Conservation (phyloP, 2,329 filamentous ascomycete species). For the Alternaria alternata region DNA sequence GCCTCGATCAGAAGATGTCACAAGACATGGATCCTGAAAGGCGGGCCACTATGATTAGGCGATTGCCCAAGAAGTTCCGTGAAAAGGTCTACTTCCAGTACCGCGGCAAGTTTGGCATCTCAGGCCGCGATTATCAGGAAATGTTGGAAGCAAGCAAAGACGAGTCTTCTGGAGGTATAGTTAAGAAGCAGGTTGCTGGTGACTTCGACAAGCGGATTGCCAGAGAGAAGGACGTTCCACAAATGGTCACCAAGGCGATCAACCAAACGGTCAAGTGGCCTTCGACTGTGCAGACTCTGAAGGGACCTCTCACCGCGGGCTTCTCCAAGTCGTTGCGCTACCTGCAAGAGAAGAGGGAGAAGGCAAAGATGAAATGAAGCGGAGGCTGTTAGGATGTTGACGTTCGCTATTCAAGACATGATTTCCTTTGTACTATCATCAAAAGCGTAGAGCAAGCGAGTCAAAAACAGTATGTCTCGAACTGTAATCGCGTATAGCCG, state of each 20-base stretch:
- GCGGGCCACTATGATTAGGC: slow-evolving; percentile 94
- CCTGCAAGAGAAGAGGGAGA: slow-evolving; percentile 75
- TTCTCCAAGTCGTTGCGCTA: slow-evolving; percentile 75
- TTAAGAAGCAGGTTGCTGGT: slow-evolving; percentile 79
- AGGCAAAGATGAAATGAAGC: slow-evolving; percentile 47
- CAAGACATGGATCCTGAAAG: slow-evolving; percentile 95
- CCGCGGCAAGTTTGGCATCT: slow-evolving; percentile 87
- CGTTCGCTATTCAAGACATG: neutral
- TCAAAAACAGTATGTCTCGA: slow-evolving; percentile 1
- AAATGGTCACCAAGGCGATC: slow-evolving; percentile 78
- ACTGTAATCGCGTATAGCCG: slow-evolving; percentile 18
- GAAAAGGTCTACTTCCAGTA: slow-evolving; percentile 94
- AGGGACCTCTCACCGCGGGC: slow-evolving; percentile 83
- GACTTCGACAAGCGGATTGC: slow-evolving; percentile 88
- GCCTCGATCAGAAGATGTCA: slow-evolving; percentile 69
- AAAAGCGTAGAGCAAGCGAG: slow-evolving; percentile 24
- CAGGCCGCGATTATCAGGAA: slow-evolving; percentile 79
- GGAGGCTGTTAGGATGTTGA: neutral
- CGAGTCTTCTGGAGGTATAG: slow-evolving; percentile 66
- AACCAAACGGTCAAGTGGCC: slow-evolving; percentile 92
- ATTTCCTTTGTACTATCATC: slow-evolving; percentile 28
- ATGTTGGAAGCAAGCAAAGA: slow-evolving; percentile 83
- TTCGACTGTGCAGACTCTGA: slow-evolving; percentile 85
- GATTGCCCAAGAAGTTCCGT: slow-evolving; percentile 85
- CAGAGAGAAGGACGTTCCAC: slow-evolving; percentile 72